Evolutionary conservation across 257 asterid genomes (phyloP).

Genomic region (Ilex aquifolium): DNA sequence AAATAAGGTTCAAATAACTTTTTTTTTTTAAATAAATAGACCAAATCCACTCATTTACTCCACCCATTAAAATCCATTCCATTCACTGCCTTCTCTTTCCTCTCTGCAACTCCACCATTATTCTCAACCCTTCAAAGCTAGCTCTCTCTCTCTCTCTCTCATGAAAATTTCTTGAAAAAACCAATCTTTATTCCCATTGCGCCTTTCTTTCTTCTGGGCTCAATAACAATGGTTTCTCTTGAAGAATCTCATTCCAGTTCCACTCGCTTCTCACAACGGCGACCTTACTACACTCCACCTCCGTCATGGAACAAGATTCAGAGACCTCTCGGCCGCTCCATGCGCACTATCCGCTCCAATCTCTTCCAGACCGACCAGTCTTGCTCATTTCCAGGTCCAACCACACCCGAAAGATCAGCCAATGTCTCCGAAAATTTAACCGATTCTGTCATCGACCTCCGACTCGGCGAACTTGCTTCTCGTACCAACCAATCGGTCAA

Average conservation of each 20-base stretch:
- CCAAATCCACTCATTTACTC: no score
- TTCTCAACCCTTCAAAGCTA: no score
- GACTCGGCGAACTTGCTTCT: constrained; percentile 59
- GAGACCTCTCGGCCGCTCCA: constrained; percentile 41
- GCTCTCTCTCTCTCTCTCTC: no score
- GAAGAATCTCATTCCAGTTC: constrained; percentile 21
- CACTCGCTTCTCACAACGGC: constrained; percentile 14
- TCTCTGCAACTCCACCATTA: no score
- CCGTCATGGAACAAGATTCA: constrained; percentile 17
- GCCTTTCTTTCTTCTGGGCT: background rate
- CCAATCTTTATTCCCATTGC: background rate
- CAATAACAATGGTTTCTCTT: constrained; percentile 25
- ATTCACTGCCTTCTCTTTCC: no score
- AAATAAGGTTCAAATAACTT: no score
- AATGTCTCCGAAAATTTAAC: constrained; percentile 47
- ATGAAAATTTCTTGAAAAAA: no score
- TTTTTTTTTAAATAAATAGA: no score
- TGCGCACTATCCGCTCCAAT: constrained; percentile 56
- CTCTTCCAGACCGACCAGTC: constrained; percentile 33
- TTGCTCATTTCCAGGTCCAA: constrained; percentile 12
- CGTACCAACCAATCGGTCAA: constrained; percentile 28
- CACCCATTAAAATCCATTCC: no score
- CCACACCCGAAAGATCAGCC: constrained; percentile 2
- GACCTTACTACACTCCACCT: constrained; percentile 32
- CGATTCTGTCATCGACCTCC: constrained; percentile 69